Base-by-base conservation (phyloP, 495 filamentous ascomycete species). In the Xylaria castorea region DNA sequence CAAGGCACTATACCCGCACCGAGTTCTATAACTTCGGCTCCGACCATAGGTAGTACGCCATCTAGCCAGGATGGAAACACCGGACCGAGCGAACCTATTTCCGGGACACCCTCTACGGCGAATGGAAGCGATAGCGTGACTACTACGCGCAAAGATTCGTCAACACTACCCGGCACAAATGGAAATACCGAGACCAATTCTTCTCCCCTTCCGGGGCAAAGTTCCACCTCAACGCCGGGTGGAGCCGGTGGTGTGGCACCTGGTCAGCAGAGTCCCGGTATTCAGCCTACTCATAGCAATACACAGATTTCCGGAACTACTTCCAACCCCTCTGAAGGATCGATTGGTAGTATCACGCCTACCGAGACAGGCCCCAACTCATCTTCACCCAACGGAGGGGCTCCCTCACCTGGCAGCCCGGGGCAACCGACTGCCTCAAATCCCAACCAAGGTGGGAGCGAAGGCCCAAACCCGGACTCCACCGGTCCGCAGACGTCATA, bases 401-500 rank as follows among this genome's bases (percentile, higher is more conserved):
- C 50, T 64, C 57, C 68, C 25, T 53, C 71, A 6, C 48, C 71
- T 16, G 58, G 58, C 11, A 46, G 7, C 4, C 70, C 66, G 27
- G 71, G 67, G 40, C 73, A 70, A 46, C n/a, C 73, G n/a, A 76
- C 72, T n/a, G 30, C 66, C 32, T 71, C 75, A 36, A 72, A 61
- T 38, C 62, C 73, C 36, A 74, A 73, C 38, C 46, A 65, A 25
- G 70, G n/a, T 5, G 50, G 14, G 40, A 53, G 66, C n/a, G 25
- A 50, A 30, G 68, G 51, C 3, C 68, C 76, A 5, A 64, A 40
- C 18, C 30, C 68, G 22, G 46, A 51, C 30, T 48, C 30, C 16
- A 38, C 53, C 16, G 63, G 74, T n/a, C 72, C 77, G 30, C 69
- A 75, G 22, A 64, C 70, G 11, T 71, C 75, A 58, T 77, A 73